Conservation (phyloP, 306 rosid species). For the Notholithocarpus densiflorus region DNA sequence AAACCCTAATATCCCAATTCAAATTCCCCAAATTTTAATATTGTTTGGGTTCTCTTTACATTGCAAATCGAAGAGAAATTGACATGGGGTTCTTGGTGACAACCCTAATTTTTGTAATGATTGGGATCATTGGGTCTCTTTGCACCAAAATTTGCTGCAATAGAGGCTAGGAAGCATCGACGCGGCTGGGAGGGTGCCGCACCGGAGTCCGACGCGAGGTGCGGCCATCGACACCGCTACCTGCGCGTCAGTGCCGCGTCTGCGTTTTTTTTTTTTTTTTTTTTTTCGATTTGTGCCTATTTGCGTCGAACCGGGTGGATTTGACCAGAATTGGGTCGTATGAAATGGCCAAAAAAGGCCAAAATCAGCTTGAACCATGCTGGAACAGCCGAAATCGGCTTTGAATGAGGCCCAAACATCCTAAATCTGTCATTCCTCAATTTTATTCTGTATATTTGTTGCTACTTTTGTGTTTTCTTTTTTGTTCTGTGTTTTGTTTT, state of each 20-base stretch:
- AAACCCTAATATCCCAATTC: neutral
- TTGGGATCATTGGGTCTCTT: slow-evolving; percentile 69
- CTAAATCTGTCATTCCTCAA: no score
- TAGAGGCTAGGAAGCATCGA: no score
- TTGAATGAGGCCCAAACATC: no score
- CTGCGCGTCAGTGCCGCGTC: rapidly evolving
- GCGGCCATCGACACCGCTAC: rapidly evolving
- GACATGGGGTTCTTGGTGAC: slow-evolving; percentile 78
- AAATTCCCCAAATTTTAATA: neutral
- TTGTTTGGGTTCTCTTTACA: slow-evolving; percentile 28
- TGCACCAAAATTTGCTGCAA: slow-evolving; percentile 70
- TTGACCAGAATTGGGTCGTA: rapidly evolving
- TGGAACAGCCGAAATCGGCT: no score
- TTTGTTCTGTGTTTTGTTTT: no score
- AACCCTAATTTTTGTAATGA: slow-evolving; percentile 55
- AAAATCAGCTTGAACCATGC: no score
- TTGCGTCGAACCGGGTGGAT: rapidly evolving
- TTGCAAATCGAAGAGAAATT: slow-evolving; percentile 40
- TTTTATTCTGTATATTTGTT: no score
- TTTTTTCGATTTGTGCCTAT: no score
- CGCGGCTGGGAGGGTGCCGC: no score
- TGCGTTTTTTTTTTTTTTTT: no score
- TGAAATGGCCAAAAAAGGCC: no score
- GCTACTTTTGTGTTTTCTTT: no score
- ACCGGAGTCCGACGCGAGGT: rapidly evolving